A percentile compares a stretch with the other conserved stretches of the same genome.
These are phyloP conservation scores for Hexamita inflata DNA, from an alignment of 208 protist species.

Conservation along the genomic window DNA sequence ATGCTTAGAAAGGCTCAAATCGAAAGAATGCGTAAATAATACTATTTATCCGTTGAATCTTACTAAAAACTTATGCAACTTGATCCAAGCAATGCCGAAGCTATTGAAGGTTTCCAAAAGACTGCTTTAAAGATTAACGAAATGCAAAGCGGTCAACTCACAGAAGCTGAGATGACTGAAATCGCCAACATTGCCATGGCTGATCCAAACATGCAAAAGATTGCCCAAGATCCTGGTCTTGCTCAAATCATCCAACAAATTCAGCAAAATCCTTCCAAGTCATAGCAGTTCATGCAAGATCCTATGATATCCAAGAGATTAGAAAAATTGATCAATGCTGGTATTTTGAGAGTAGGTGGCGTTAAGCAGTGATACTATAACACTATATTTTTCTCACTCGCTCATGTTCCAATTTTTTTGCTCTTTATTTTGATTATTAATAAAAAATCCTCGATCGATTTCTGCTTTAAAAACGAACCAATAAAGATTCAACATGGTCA, in stretches of 20 bases:
- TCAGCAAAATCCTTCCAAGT: not conserved
- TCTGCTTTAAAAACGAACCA: too few relatives aligned
- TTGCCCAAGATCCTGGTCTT: constrained; percentile 17
- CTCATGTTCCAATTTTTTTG: too few relatives aligned
- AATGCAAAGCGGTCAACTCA: not conserved
- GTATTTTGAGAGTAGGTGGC: constrained; percentile 2
- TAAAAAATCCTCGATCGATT: too few relatives aligned
- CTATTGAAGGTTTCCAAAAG: constrained; percentile 10
- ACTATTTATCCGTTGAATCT: constrained; percentile 15
- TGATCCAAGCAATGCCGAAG: constrained; percentile 4
- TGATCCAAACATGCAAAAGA: constrained; percentile 14
- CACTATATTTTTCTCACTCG: too few relatives aligned
- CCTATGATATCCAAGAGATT: not conserved
- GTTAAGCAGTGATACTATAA: too few relatives aligned
- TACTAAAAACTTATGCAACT: not conserved
- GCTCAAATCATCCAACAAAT: constrained; percentile 11
- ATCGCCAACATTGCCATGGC: constrained; percentile 21
- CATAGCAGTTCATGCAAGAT: not conserved
- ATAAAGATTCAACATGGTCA: too few relatives aligned
- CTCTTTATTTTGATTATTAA: too few relatives aligned
- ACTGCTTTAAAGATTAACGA: constrained; percentile 14
- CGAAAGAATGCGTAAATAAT: constrained; percentile 12
- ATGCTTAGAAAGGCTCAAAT: constrained; percentile 4
- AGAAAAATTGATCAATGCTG: constrained; percentile 18
- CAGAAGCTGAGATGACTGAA: not conserved